Evolutionary conservation across 352 stramenopile species (phyloP).

Genomic region (Globisporangium spiculum): DNA sequence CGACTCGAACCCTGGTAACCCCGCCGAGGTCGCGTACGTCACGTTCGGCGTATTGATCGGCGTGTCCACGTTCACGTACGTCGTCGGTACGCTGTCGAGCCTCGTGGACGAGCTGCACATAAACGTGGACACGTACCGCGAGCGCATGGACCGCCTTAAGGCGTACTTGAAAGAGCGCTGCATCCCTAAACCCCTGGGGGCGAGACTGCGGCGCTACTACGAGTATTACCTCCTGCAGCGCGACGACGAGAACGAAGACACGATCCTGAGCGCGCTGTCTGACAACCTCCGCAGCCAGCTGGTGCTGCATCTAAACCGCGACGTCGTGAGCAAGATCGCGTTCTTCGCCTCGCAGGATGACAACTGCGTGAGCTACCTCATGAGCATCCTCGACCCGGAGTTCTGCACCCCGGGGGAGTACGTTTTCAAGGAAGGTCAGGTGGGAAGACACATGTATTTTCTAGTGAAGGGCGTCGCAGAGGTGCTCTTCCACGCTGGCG

Average conservation of each 20-base stretch:
- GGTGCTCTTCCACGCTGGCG: slow-evolving; percentile 63
- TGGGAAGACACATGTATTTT: slow-evolving; percentile 85
- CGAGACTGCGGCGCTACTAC: slow-evolving; percentile 69
- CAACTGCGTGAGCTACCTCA: slow-evolving; percentile 78
- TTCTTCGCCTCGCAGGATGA: slow-evolving; percentile 82
- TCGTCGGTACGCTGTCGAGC: slow-evolving; percentile 74
- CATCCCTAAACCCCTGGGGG: slow-evolving; percentile 51
- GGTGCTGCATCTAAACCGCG: slow-evolving; percentile 74
- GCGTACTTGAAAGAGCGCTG: slow-evolving; percentile 67
- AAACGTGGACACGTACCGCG: slow-evolving; percentile 42
- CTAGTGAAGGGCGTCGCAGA: slow-evolving; percentile 72
- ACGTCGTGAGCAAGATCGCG: slow-evolving; percentile 78
- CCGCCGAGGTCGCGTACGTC: slow-evolving; percentile 55
- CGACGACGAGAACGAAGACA: slow-evolving; percentile 71
- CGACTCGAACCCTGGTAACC: slow-evolving; percentile 56
- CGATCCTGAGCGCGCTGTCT: slow-evolving; percentile 64
- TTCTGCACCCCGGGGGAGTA: slow-evolving; percentile 79
- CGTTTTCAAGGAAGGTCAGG: slow-evolving; percentile 81
- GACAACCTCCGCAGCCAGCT: slow-evolving; percentile 74
- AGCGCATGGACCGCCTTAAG: slow-evolving; percentile 74
- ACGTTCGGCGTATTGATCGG: slow-evolving; percentile 53
- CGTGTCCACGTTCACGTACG: slow-evolving; percentile 71
- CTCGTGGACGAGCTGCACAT: slow-evolving; percentile 71
- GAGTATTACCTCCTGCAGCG: slow-evolving; percentile 77
- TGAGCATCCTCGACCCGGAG: slow-evolving; percentile 74